Conservation (phyloP, 75 land plant genomes). For the Picea sitchensis region DNA sequence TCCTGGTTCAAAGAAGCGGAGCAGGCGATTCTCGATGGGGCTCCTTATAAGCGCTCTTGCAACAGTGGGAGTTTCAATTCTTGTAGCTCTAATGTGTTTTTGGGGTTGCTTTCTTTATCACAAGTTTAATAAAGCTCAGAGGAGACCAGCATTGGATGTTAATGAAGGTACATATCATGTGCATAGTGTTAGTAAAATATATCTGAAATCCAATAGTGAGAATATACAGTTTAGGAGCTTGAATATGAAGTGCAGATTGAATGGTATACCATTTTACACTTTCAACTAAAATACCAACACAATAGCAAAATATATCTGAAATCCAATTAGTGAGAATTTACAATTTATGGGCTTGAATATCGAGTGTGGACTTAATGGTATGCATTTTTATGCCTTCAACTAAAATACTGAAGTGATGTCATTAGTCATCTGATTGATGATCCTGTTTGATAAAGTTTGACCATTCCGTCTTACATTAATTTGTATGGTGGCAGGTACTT, state of each 20-base stretch:
- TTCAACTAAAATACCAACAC: no score
- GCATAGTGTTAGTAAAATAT: background rate
- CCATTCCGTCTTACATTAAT: background rate
- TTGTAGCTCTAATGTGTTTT: constrained; percentile 89
- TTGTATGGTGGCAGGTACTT: constrained; percentile 52
- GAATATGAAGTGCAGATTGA: no score
- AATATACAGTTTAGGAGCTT: no score
- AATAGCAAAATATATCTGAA: no score
- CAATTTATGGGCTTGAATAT: no score
- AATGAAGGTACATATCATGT: constrained; percentile 54
- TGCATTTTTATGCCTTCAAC: no score
- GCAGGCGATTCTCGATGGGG: constrained; percentile 37
- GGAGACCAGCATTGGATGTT: constrained; percentile 55
- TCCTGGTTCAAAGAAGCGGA: constrained; percentile 15
- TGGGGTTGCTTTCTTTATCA: constrained; percentile 94
- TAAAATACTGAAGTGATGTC: no score
- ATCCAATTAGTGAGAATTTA: no score
- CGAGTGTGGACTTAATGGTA: no score
- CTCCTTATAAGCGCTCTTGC: constrained; percentile 80
- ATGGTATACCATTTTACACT: no score
- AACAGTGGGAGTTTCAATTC: constrained; percentile 73
- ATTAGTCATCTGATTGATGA: background rate
- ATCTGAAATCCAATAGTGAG: no score
- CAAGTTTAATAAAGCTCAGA: constrained; percentile 57
- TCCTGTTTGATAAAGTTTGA: background rate